Evolutionary conservation across 2,329 filamentous ascomycete species (phyloP), one percentile per base, ranked within the genome.

Genomic region (Pyrenochaeta sp.): DNA sequence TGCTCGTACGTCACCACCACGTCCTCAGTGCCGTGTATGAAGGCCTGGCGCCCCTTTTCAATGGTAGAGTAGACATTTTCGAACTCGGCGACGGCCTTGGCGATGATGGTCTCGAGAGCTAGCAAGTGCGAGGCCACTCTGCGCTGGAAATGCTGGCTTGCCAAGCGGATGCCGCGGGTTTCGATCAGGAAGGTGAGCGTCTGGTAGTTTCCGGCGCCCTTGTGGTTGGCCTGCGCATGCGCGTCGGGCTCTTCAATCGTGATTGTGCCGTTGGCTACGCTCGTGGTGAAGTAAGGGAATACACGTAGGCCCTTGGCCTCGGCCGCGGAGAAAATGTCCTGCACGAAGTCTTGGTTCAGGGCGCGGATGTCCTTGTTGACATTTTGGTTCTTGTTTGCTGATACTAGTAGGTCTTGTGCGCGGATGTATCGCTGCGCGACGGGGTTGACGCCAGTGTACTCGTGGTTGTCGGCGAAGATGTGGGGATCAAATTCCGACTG

Each of bases 301-400:
- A 55, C 56, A 3, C 60, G 30, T 10, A 66, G 47, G 3, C 54
- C 53, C 5, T 41, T 29, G 1, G 31, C 38, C 20, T 60, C 53
- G 1, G 61, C 48, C 14, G 46, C 32, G 5, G 51, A 35, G 17
- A 56, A 58, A 2, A 67, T 51, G 3, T 58, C 52, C 3, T 51
- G 28, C 0, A 59, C 60, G 17, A 66, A 67, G 1, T 54, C 37
- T 35, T 65, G 53, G n/a, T 59, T 56, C 14, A 67, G 32, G n/a
- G 52, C 42, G n/a, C 62, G 63, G 14, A 65, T 65, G 2, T 29
- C 31, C 0, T 39, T 23, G n/a, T 65, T 44, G 29, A 67, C 60
- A 40, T 68, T 68, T 3, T 59, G 50, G 28, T 65, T 65, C 50
- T 66, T 67, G 17, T 60, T 63, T 2, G 51, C 63, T 6, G 57